These are phyloP conservation scores for Cucumis hystrix DNA, from an alignment of 306 rosid genomes.

Conservation along the genomic window DNA sequence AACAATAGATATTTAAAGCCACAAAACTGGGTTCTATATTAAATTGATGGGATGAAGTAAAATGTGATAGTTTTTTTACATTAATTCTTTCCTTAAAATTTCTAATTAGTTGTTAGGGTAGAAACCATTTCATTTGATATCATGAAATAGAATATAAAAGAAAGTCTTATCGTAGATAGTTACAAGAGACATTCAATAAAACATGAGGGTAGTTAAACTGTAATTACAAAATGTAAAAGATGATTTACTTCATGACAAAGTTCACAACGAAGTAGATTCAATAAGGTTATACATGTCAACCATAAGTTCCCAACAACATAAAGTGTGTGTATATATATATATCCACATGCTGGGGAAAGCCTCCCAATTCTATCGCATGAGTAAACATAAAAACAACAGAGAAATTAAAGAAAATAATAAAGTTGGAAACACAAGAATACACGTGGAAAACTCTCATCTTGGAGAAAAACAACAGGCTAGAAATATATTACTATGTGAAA, in stretches of 20 bases:
- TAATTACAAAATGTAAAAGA: not conserved
- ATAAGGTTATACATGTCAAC: not conserved
- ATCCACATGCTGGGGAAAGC: too few species aligned
- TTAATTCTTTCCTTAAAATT: not conserved
- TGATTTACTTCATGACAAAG: not conserved
- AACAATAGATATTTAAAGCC: not conserved
- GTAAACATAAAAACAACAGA: too few species aligned
- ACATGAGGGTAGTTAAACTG: not conserved
- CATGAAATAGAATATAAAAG: not conserved
- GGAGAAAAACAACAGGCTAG: too few species aligned
- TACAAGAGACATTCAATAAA: not conserved
- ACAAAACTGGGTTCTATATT: not conserved
- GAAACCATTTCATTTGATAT: not conserved
- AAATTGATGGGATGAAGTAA: not conserved
- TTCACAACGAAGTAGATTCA: not conserved
- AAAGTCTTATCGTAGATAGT: not conserved
- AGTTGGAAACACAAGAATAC: too few species aligned
- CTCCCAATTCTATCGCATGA: too few species aligned
- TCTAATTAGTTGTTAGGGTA: not conserved
- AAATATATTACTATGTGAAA: too few species aligned
- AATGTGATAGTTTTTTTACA: not conserved
- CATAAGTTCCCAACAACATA: not conserved
- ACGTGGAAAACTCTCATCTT: too few species aligned
- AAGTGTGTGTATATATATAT: too few species aligned
- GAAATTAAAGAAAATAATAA: too few species aligned